Evolutionary conservation across 2,329 filamentous ascomycete species (phyloP).

Genomic region (Aspergillus pseudoviridinutans): DNA sequence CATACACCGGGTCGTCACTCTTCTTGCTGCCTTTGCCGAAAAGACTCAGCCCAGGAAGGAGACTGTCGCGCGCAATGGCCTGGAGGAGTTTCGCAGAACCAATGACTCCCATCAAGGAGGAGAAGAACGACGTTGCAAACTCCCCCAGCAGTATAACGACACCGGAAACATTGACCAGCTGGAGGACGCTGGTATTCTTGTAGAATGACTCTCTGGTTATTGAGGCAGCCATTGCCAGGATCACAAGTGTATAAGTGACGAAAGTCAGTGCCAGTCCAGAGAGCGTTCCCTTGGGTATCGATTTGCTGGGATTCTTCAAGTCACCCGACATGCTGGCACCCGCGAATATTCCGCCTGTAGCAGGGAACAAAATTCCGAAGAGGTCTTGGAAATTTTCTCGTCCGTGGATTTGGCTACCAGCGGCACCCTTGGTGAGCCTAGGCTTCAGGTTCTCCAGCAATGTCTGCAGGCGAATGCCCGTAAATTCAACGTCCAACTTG

Average conservation of each 20-base stretch:
- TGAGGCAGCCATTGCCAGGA: slow-evolving; percentile 72
- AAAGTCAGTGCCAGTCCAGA: slow-evolving; percentile 75
- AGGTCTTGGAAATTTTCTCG: slow-evolving; percentile 72
- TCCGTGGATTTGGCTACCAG: slow-evolving; percentile 58
- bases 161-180: slow-evolving; percentile 70
- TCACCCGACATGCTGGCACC: slow-evolving; percentile 91
- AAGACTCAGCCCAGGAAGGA: slow-evolving; percentile 69
- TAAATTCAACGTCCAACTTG: slow-evolving; percentile 66
- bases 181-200: slow-evolving; percentile 72
- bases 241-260: slow-evolving; percentile 69
- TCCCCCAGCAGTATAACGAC: slow-evolving; percentile 74
- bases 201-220: slow-evolving; percentile 72
- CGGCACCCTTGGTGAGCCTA: slow-evolving; percentile 57
- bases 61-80: slow-evolving; percentile 72
- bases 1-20: slow-evolving; percentile 70
- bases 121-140: slow-evolving; percentile 79
- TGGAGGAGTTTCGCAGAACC: slow-evolving; percentile 81
- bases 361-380: slow-evolving; percentile 82
- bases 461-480: slow-evolving; percentile 68
- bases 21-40: slow-evolving; percentile 71
- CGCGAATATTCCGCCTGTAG: slow-evolving; percentile 58
- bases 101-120: slow-evolving; percentile 80
- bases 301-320: slow-evolving; percentile 73
- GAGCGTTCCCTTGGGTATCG: slow-evolving; percentile 80
- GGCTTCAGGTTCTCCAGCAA: slow-evolving; percentile 72